These are phyloP conservation scores for Acanthamoeba triangularis DNA, from an alignment of 208 protist genomes.

Conservation along the genomic window DNA sequence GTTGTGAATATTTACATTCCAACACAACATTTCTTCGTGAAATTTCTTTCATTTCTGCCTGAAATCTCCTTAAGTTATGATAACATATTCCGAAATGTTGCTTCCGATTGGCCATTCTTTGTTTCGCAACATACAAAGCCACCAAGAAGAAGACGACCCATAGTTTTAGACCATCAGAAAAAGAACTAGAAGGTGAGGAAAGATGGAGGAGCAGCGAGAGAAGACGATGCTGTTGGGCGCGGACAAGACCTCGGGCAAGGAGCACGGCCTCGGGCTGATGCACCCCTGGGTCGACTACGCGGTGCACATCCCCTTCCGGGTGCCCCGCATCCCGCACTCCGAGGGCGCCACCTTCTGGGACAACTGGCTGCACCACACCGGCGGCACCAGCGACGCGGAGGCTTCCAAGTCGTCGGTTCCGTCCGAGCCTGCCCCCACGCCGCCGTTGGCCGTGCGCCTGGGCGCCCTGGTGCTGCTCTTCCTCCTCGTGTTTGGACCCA, in stretches of 20 bases:
- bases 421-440: background rate
- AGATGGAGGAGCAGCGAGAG: background rate
- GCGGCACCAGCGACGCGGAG: background rate
- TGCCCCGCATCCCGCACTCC: background rate
- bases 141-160: too few relatives aligned
- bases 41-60: too few relatives aligned
- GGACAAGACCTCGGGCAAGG: background rate
- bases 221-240: background rate
- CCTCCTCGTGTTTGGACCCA: conserved; percentile 9
- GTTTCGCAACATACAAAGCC: background rate
- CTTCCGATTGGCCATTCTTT: too few relatives aligned
- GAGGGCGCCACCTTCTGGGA: conserved; percentile 27
- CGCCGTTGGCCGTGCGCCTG: background rate
- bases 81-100: too few relatives aligned
- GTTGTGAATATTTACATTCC: too few relatives aligned
- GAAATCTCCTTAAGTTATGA: too few relatives aligned
- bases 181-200: too few relatives aligned
- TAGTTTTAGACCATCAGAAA: background rate
- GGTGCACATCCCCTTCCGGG: background rate
- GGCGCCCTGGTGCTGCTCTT: background rate
- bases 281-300: background rate
- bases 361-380: conserved; percentile 19
- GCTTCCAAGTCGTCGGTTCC: too few relatives aligned
- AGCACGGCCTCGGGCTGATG: background rate
- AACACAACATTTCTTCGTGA: too few relatives aligned